Conservation (phyloP, 192 early-diverging fungal species). For the Coemansia sp. region DNA sequence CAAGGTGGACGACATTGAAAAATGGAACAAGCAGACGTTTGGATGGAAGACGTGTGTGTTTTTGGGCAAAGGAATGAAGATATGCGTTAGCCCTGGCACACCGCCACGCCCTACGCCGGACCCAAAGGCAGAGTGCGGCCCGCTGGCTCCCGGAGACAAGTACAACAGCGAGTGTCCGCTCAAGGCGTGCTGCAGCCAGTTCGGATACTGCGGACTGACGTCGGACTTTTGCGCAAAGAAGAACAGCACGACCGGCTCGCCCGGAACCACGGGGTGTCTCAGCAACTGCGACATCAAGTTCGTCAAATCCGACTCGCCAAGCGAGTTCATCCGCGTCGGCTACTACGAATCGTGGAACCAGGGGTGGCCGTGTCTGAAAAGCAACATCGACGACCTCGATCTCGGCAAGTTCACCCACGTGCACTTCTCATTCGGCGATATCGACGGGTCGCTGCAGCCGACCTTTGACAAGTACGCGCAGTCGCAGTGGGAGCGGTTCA, state of each 20-base stretch:
- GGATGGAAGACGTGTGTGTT: background rate
- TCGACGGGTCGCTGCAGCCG: slow-evolving; percentile 1
- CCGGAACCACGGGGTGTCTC: slow-evolving; percentile 15
- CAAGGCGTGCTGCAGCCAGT: slow-evolving; percentile 19
- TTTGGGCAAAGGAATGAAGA: slow-evolving; percentile 1
- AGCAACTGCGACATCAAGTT: slow-evolving; percentile 12
- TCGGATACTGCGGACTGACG: slow-evolving; percentile 12
- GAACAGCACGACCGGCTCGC: slow-evolving; percentile 1
- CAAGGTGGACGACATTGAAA: background rate
- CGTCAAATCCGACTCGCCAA: slow-evolving; percentile 4
- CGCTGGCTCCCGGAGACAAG: slow-evolving; percentile 10
- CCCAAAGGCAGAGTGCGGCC: slow-evolving; percentile 5
- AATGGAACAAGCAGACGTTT: background rate
- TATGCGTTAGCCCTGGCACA: background rate
- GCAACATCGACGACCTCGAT: slow-evolving; percentile 7
- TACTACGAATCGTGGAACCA: slow-evolving; percentile 20
- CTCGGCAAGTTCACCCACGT: slow-evolving; percentile 13
- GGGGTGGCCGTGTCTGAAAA: slow-evolving; percentile 16
- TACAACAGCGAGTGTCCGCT: slow-evolving; percentile 22
- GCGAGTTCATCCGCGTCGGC: slow-evolving; percentile 12
- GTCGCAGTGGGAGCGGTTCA: slow-evolving; percentile 9
- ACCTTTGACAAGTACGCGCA: slow-evolving; percentile 9
- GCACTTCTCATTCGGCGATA: slow-evolving; percentile 20
- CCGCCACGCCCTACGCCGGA: background rate
- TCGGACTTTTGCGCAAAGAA: slow-evolving; percentile 10